Evolutionary conservation across 768 basidiomycete species (phyloP), one percentile per base, ranked within the genome.

Genomic region (Collybiopsis confluens): DNA sequence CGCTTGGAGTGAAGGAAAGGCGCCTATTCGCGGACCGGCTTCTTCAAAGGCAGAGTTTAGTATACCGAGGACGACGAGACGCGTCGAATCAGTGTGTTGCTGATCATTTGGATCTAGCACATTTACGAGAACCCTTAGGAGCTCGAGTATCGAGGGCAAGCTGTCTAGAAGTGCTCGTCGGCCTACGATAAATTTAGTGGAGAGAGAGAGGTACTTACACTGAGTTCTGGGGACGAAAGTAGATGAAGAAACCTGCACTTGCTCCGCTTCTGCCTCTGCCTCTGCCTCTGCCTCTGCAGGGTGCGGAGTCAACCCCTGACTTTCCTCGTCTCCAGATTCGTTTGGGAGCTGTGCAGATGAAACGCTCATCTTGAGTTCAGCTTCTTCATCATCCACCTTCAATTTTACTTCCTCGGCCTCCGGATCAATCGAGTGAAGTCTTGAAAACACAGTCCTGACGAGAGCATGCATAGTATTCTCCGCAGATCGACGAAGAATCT

Each of bases 81-180:
- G 85, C 50, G 95, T 97, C 3, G 94, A 92, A 66, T 98, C 97
- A 2, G 97, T 98, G 65, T 98, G 96, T 50, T 93, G 84, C 59
- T 92, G 90, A 65, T 96, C 93, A 60, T 82, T 89, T 18, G 97
- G 97, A 68, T 98, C 93, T 45, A 99, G 77, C 37, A 99, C 90
- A 61, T 96, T 93, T 64, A 98, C 85, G 52, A 99, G 81, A 30
- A 98, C 97, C 2, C 95, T 87, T 33, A 98, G 76, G 5, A 99
- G 84, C 65, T 98, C 96, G 16, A 93, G 73, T 38, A 97, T 86
- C 11, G 97, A 94, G 2, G 94, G 92, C 30, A 98, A 80, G 11
- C 96, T 96, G 68, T 92, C 96, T 80, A 70, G 64, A 54, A 58
- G 49, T n/a, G n/a, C n/a, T n/a, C n/a, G n/a, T n/a, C n/a, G n/a